phyloP scores from a whole-genome alignment of 768 basidiomycete genomes.

The Termitomyces eurrhizus region DNA sequence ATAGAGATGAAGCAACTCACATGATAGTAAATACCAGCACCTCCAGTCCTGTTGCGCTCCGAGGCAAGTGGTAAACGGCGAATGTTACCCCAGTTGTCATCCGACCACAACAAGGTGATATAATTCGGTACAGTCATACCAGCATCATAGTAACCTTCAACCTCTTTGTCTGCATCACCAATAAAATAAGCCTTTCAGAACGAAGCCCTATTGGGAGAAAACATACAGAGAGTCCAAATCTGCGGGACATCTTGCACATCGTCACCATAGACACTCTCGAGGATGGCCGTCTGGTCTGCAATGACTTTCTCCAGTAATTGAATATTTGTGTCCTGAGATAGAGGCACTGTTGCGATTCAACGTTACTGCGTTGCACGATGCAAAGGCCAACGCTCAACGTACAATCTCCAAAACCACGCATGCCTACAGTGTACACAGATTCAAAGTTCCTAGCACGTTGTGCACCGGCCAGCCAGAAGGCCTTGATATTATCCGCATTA shows the following conservation, averaged over 20 bases:
- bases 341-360: conserved; percentile 35
- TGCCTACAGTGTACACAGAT: conserved; percentile 62
- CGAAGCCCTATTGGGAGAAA: neutral
- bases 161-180: conserved; percentile 44
- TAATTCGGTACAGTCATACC: conserved; percentile 62
- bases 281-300: conserved; percentile 56
- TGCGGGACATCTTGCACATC: conserved; percentile 53
- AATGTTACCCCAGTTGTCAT: conserved; percentile 77
- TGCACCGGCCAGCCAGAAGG: conserved; percentile 60
- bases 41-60: conserved; percentile 60
- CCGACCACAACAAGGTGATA: conserved; percentile 64
- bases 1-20: conserved; percentile 25
- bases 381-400: conserved; percentile 12
- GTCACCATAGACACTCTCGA: conserved; percentile 46
- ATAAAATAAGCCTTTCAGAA: neutral
- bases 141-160: conserved; percentile 62
- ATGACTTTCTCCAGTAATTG: conserved; percentile 52
- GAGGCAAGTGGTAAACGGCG: conserved; percentile 51
- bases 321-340: conserved; percentile 48
- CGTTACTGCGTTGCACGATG: neutral
- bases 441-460: conserved; percentile 58
- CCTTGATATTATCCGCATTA: conserved; percentile 51
- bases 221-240: conserved; percentile 57
- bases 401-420: conserved; percentile 63
- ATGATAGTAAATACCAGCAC: conserved; percentile 71